Evolutionary conservation across 805 yeast species (phyloP), one percentile per base, ranked within the genome.

Genomic region (Candida sonorensis): DNA sequence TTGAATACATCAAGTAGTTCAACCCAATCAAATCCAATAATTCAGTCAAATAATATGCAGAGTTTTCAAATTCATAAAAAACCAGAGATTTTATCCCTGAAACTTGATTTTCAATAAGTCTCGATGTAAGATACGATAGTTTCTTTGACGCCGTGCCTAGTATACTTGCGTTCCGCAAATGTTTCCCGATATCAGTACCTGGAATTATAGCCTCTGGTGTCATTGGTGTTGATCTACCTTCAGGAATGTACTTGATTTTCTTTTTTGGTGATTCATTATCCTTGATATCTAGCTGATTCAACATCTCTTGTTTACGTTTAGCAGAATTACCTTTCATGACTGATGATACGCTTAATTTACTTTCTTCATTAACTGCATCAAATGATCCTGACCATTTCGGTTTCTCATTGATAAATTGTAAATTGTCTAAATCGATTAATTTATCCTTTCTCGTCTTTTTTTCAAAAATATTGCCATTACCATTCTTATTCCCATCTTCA

Each of bases 1-100:
- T 69, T 0, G 85, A 77, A 55, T 81, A 81, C 45, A 80, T 64
- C 28, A 77, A 61, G 46, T 78, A 79, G 26, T 67, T 63, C 13
- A 79, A 49, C 0, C 87, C 85, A 12, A 77, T 41, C 0, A 78
- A 36, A 52, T 80, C 87, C 30, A 81, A 46, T 10, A 76, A 59
- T 42, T 81, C 88, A 0, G 82, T 69, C 18, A 80, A 48, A 47
- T 76, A 78, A 46, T 73, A 79, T 0, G 86, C 87, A 29, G 75
- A 67, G 41, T 80, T 85, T 48, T 77, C 84, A 51, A 74, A 77
- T 40, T 80, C 86, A 48, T 73, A 81, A 48, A 80, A 80, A 0
- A 80, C 75, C 17, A 80, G 61, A 11, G 80, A 69, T 49, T 80
- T 75, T 31, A 71, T 48, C 4, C 64, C 61, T 7, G 49, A 34